Conservation (phyloP, 2,329 filamentous ascomycete species). For the Ceratocystis alfenasii region DNA sequence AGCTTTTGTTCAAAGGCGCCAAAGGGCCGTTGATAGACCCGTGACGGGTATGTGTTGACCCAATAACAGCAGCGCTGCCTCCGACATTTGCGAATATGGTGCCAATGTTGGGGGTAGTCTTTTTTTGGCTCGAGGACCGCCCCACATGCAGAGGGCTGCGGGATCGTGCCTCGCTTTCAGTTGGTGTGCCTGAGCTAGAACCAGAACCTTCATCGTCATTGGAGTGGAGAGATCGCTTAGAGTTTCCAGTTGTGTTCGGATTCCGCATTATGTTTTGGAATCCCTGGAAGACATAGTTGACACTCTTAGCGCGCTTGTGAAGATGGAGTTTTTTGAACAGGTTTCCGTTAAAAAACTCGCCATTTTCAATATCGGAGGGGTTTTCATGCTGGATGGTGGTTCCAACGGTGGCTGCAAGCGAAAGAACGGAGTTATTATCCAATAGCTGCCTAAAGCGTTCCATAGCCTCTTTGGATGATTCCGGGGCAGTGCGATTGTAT, state of each 20-base stretch:
- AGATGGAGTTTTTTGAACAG: constrained; percentile 52
- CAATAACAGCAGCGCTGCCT: constrained; percentile 43
- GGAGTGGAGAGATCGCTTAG: constrained; percentile 11
- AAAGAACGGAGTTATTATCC: constrained; percentile 48
- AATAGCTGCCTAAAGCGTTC: constrained; percentile 38
- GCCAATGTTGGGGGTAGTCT: constrained; percentile 45
- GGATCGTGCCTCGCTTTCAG: constrained; percentile 22
- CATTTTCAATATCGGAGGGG: constrained; percentile 43
- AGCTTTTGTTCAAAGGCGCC: constrained; percentile 42
- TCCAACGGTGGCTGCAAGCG: constrained; percentile 56
- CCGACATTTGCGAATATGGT: constrained; percentile 47
- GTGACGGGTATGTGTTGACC: constrained; percentile 38
- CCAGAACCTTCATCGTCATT: constrained; percentile 5
- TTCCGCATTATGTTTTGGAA: constrained; percentile 37
- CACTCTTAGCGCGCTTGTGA: constrained; percentile 31
- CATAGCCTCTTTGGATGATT: constrained; percentile 32
- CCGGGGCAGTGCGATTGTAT: constrained; percentile 33
- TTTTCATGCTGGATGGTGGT: constrained; percentile 47
- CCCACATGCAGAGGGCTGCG: constrained; percentile 38
- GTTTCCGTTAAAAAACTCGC: constrained; percentile 46
- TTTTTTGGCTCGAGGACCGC: constrained; percentile 41
- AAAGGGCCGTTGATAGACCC: constrained; percentile 46
- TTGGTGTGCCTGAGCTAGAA: constrained; percentile 15
- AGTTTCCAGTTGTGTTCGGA: constrained; percentile 32
- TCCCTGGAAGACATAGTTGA: constrained; percentile 34